Conservation (phyloP, 164 flowering plant species). For the Macadamia integrifolia region DNA sequence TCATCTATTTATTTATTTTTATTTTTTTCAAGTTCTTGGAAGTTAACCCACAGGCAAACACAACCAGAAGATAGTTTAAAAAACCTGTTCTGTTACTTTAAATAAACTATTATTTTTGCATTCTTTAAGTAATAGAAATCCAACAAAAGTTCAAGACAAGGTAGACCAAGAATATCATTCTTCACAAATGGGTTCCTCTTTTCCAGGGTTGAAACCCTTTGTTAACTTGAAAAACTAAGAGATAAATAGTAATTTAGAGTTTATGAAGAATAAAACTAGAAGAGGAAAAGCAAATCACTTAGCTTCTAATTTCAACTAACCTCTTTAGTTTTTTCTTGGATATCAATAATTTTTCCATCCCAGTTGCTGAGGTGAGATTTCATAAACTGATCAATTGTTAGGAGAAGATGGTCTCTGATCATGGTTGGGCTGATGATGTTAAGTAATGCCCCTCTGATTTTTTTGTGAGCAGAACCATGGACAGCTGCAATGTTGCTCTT, state of each 20-base stretch:
- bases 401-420: constrained; percentile 65
- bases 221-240: no score
- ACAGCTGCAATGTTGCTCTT: constrained; percentile 87
- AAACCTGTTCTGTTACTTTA: background rate
- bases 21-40: no score
- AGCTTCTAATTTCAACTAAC: constrained; percentile 25
- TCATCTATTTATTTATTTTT: background rate
- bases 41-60: background rate
- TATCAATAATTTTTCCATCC: constrained; percentile 54
- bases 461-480: constrained; percentile 70
- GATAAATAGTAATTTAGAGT: no score
- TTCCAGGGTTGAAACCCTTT: no score
- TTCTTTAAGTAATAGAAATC: background rate
- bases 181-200: no score
- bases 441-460: constrained; percentile 86
- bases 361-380: constrained; percentile 63
- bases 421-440: constrained; percentile 59
- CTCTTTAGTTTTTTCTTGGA: constrained; percentile 89
- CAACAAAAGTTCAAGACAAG: background rate
- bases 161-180: background rate
- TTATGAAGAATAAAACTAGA: background rate
- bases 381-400: constrained; percentile 80
- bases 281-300: background rate
- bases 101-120: background rate
- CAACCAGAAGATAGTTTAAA: background rate